Conservation (phyloP, 495 filamentous ascomycete genomes). For the Trichoderma virens region DNA sequence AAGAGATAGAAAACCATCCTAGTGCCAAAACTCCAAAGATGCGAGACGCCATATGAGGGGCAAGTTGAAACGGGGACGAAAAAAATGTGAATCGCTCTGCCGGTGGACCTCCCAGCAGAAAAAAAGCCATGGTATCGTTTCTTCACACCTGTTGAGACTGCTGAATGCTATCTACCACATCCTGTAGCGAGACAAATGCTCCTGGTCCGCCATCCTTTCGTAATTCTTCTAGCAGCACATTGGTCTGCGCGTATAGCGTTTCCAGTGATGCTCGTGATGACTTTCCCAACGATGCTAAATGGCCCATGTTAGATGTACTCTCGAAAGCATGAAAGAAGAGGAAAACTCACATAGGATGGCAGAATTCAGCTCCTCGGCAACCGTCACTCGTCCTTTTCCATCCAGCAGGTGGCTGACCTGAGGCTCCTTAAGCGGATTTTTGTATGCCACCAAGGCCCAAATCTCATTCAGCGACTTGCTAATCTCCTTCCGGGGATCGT, state of each 20-base stretch:
- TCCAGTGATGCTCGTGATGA: conserved; percentile 83
- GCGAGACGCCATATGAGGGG: too few relatives aligned
- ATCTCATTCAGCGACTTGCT: conserved; percentile 73
- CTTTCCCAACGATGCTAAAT: conserved; percentile 77
- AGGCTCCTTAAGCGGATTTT: conserved; percentile 66
- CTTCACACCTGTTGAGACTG: not conserved
- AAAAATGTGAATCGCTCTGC: not conserved
- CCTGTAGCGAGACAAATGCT: conserved; percentile 79
- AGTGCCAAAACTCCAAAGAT: not conserved
- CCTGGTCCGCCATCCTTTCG: conserved; percentile 76
- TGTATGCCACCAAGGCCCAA: conserved; percentile 82
- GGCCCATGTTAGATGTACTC: conserved; percentile 18
- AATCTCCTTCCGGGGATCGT: conserved; percentile 59
- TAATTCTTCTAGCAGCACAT: conserved; percentile 73
- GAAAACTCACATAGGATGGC: conserved; percentile 70
- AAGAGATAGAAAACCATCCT: not conserved
- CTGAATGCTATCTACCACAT: conserved; percentile 44
- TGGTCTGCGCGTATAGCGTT: conserved; percentile 78
- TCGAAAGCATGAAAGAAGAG: not conserved
- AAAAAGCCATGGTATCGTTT: not conserved
- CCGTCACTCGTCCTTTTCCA: conserved; percentile 60
- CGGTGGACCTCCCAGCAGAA: not conserved
- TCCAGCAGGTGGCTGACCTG: conserved; percentile 76
- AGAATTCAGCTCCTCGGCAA: conserved; percentile 91
- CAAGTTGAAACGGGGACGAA: not conserved